Base-by-base conservation (phyloP, 2,329 filamentous ascomycete genomes). In the Diaporthe destruens region DNA sequence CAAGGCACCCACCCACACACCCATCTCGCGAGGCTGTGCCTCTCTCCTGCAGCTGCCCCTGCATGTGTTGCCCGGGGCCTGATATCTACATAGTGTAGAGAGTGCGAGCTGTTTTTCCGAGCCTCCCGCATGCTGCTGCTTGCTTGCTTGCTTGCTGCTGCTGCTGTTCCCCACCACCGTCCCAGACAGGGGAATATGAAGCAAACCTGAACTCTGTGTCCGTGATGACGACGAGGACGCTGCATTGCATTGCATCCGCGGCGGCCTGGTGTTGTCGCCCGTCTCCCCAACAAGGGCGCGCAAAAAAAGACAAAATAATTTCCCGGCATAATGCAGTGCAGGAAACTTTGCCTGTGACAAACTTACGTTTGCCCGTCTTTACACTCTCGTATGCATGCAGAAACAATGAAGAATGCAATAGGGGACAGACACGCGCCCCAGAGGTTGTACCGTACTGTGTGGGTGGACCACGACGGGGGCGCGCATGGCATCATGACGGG, bases 31-130 rank as follows among this genome's bases (percentile, higher is more conserved):
- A 12, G 20, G 61, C 44, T 65, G 44, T 25, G 44, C 61, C 61
- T 51, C 61, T 20, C 61, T 25, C 11, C 6, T 36, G 61, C 61
- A 65, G 61, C 61, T 65, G 61, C 44, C 61, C 61, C 61, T 65
- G 61, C 61, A 65, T 51, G 47, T 23, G 14, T 51, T 32, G 44
- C 25, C 51, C 32, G 16, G 47, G 61, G 44, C 44, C 44, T 65
- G 44, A 65, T 65, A 12, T 65, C 42, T 39, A 14, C n/a, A n/a
- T n/a, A n/a, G n/a, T n/a, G 29, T 29, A 5, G 8, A 49, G 14
- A 65, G 61, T 65, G 61, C 61, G 61, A 65, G 61, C 25, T 65
- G 29, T 34, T 51, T 51, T 23, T 65, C 61, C 61, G 61, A 65
- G 61, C 61, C 32, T 49, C 61, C 61, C 39, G 42, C 29, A 23